phyloP scores from a whole-genome alignment of 1,284 basidiomycete species.

The Ustilago crameri region DNA sequence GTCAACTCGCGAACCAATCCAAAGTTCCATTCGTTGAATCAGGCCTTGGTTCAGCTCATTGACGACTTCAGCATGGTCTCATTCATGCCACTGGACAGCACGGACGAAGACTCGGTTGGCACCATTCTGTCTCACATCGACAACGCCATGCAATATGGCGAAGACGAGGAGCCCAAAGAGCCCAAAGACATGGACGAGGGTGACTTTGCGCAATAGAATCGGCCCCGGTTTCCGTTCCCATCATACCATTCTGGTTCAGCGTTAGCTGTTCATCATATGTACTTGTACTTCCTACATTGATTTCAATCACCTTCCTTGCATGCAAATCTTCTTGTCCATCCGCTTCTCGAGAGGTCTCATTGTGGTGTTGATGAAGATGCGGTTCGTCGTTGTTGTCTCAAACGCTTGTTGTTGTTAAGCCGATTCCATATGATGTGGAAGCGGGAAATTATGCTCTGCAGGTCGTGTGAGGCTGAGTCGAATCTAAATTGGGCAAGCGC shows the following conservation, averaged over 20 bases:
- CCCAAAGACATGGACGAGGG: conserved; percentile 66
- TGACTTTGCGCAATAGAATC: conserved; percentile 35
- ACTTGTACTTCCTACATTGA: conserved; percentile 14
- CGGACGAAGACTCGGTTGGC: conserved; percentile 87
- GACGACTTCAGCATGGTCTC: conserved; percentile 98
- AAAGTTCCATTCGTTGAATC: conserved; percentile 90
- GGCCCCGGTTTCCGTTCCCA: neutral
- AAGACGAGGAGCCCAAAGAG: conserved; percentile 67
- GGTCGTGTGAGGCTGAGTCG: conserved; percentile 7
- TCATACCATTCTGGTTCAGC: neutral
- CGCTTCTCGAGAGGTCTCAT: too few relatives aligned
- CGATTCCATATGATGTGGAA: neutral
- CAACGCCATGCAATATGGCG: conserved; percentile 86
- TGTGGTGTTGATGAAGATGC: too few relatives aligned
- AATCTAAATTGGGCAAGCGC: neutral
- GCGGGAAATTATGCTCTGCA: too few relatives aligned
- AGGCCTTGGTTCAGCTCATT: conserved; percentile 94
- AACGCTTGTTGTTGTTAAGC: neutral
- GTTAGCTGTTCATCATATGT: conserved; percentile 1
- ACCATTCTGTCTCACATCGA: conserved; percentile 94
- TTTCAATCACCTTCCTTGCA: neutral
- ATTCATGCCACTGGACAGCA: conserved; percentile 93
- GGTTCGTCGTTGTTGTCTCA: too few relatives aligned
- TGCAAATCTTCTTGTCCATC: neutral
- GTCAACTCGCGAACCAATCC: conserved; percentile 79